These are phyloP conservation scores for Solanum aculeatissimum DNA, from an alignment of 305 asterid genomes.

Conservation along the genomic window DNA sequence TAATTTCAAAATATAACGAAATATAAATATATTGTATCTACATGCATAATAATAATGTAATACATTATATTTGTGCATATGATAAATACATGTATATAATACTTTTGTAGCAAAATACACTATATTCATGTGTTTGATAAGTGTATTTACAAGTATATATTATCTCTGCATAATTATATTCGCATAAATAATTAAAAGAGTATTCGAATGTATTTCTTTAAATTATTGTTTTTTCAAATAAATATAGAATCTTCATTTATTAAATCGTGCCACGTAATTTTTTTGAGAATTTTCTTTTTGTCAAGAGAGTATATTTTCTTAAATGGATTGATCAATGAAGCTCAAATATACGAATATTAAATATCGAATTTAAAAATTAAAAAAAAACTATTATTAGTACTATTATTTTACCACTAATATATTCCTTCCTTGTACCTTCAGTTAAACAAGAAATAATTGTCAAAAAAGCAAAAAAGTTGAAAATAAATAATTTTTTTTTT, in stretches of 20 bases:
- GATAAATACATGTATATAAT: background rate
- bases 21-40: background rate
- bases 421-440: background rate
- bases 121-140: background rate
- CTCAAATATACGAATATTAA: no score
- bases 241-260: no score
- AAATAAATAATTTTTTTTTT: background rate
- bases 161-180: no score
- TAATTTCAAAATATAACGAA: background rate
- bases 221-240: no score
- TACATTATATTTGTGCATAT: background rate
- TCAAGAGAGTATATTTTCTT: no score
- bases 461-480: background rate
- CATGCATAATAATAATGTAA: background rate
- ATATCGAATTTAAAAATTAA: no score
- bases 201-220: no score
- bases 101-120: background rate
- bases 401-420: background rate
- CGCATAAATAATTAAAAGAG: no score
- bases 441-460: background rate
- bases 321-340: no score
- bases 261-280: no score
- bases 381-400: background rate
- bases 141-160: no score
- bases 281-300: no score